A percentile compares a stretch with the other conserved stretches of the same genome.
These are phyloP conservation scores for Microthyrium microscopicum DNA, from an alignment of 2,329 filamentous ascomycete species.

Conservation along the genomic window DNA sequence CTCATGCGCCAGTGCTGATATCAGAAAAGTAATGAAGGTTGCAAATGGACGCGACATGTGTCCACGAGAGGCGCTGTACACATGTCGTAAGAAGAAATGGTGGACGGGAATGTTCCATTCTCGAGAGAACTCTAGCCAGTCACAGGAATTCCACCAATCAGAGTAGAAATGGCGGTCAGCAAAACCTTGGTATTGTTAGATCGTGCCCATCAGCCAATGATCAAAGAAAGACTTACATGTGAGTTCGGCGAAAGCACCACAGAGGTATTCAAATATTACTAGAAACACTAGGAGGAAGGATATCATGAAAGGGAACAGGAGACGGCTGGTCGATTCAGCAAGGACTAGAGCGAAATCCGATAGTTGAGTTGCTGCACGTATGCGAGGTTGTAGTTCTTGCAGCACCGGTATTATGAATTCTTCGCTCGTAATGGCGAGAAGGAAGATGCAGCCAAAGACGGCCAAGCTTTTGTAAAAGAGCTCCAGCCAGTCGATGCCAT, in stretches of 20 bases:
- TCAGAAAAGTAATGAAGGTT: conserved; percentile 79
- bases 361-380: conserved; percentile 43
- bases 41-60: conserved; percentile 62
- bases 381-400: too few species aligned
- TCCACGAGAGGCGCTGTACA: conserved; percentile 68
- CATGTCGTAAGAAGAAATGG: conserved; percentile 84
- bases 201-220: conserved; percentile 54
- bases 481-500: conserved; percentile 59
- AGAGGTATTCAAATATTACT: conserved; percentile 93
- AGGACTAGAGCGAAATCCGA: conserved; percentile 53
- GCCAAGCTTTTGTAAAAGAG: conserved; percentile 74
- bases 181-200: conserved; percentile 37
- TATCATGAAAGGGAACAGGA: conserved; percentile 95
- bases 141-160: conserved; percentile 56
- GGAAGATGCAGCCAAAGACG: conserved; percentile 90
- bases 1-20: conserved; percentile 80
- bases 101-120: conserved; percentile 99
- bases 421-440: conserved; percentile 78
- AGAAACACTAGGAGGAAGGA: conserved; percentile 91
- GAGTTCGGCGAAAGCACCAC: conserved; percentile 88
- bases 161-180: conserved; percentile 87
- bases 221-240: conserved; percentile 33
- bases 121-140: conserved; percentile 89
- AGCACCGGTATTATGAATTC: conserved; percentile 92
- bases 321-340: conserved; percentile 73